These are phyloP conservation scores for Leccinum boreale DNA, from an alignment of 768 basidiomycete genomes.

Conservation along the genomic window DNA sequence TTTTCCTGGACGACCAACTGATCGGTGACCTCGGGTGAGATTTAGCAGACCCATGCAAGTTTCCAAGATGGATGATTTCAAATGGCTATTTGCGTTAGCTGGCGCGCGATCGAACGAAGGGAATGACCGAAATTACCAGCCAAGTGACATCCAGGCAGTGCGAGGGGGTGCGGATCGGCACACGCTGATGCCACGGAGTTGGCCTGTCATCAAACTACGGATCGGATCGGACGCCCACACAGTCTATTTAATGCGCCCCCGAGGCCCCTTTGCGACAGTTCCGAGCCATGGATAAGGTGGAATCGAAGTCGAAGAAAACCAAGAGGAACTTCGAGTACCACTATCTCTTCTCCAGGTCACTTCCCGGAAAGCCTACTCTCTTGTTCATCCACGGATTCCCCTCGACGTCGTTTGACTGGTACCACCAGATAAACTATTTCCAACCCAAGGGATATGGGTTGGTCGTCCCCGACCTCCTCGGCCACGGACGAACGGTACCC, in stretches of 20 bases:
- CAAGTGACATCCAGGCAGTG: constrained; percentile 10
- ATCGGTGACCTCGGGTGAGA: background rate
- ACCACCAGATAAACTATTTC: constrained; percentile 38
- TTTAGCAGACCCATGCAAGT: background rate
- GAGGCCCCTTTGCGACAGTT: background rate
- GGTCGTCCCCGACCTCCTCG: constrained; percentile 47
- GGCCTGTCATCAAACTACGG: constrained; percentile 7
- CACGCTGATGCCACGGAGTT: constrained; percentile 12
- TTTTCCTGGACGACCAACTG: background rate
- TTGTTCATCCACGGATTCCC: constrained; percentile 47
- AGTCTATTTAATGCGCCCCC: constrained; percentile 6
- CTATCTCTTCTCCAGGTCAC: constrained; percentile 30
- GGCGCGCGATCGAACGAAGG: background rate
- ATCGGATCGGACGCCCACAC: constrained; percentile 10
- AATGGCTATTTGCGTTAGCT: background rate
- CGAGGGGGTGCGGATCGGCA: constrained; percentile 14
- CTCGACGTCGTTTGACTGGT: constrained; percentile 42
- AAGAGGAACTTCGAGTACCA: constrained; percentile 35
- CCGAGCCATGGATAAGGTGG: constrained; percentile 22
- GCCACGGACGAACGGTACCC: constrained; percentile 41
- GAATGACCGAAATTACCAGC: constrained; percentile 5
- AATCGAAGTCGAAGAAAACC: constrained; percentile 34
- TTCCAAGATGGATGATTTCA: background rate
- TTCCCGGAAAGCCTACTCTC: constrained; percentile 34
- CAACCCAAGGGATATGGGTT: constrained; percentile 39